A percentile compares a stretch with the other conserved stretches of the same genome.
phyloP scores from a whole-genome alignment of 106 monocot genomes.

The Allium cepa region DNA sequence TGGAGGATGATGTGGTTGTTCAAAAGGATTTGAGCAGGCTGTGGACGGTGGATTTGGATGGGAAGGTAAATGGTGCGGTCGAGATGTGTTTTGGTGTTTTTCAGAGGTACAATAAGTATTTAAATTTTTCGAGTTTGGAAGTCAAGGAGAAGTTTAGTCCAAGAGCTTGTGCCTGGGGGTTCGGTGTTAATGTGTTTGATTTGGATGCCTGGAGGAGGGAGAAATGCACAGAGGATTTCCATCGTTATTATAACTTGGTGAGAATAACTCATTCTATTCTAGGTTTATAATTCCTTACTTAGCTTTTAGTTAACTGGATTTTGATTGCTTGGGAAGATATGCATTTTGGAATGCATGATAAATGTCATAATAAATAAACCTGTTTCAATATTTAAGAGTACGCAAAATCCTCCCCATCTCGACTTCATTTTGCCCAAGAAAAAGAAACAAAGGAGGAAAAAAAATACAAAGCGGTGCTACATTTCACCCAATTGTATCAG shows the following conservation, averaged over 20 bases:
- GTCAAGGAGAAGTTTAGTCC: conserved; percentile 56
- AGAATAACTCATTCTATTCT: background rate
- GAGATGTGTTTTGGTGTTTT: conserved; percentile 91
- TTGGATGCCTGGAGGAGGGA: conserved; percentile 89
- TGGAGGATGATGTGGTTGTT: conserved; percentile 96
- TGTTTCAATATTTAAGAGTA: too few species aligned
- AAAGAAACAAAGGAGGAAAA: too few species aligned
- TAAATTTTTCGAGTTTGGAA: conserved; percentile 68
- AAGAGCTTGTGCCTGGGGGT: conserved; percentile 82
- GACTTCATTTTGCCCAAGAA: too few species aligned
- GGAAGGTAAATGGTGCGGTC: conserved; percentile 82
- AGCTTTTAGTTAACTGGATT: background rate
- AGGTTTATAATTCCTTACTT: background rate
- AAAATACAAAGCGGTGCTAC: too few species aligned
- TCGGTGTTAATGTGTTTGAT: conserved; percentile 88
- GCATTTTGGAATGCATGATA: too few species aligned
- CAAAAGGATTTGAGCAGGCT: conserved; percentile 68
- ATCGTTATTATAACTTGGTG: conserved; percentile 61
- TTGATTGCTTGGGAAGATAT: too few species aligned
- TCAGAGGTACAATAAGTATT: conserved; percentile 46
- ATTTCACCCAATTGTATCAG: too few species aligned
- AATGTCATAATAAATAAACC: too few species aligned
- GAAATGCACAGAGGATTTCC: conserved; percentile 66
- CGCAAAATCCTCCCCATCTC: too few species aligned
- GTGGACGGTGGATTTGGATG: conserved; percentile 67